These are phyloP conservation scores for Lichtheimia ramosa DNA, from an alignment of 371 early-diverging fungal species.

Conservation along the genomic window DNA sequence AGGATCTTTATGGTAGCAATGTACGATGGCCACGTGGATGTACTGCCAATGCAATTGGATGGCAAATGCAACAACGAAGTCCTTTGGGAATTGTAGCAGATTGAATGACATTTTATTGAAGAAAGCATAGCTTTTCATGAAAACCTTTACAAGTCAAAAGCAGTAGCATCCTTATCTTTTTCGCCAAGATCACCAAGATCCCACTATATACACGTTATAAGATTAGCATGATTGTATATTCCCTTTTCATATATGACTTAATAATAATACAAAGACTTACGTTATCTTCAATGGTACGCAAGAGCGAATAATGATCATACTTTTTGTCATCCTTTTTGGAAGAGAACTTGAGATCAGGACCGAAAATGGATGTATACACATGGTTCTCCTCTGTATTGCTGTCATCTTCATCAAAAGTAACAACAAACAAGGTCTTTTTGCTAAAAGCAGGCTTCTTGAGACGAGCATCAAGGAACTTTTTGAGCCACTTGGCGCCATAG, in stretches of 20 bases:
- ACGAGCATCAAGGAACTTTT: conserved; percentile 51
- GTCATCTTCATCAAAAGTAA: conserved; percentile 55
- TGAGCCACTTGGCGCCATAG: conserved; percentile 57
- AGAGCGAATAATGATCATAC: conserved; percentile 64
- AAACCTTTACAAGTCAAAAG: conserved; percentile 9
- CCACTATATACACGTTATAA: conserved; percentile 8
- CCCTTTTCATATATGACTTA: neutral
- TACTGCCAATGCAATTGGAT: conserved; percentile 42
- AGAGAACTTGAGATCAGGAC: conserved; percentile 44
- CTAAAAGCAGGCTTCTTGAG: conserved; percentile 46
- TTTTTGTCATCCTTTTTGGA: conserved; percentile 40
- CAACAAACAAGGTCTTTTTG: conserved; percentile 54
- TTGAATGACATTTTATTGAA: too few relatives aligned
- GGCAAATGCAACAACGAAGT: conserved; percentile 45
- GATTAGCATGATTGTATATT: neutral
- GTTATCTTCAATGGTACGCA: conserved; percentile 62
- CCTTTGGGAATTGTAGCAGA: conserved; percentile 27
- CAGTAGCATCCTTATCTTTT: conserved; percentile 9
- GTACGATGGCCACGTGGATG: conserved; percentile 65
- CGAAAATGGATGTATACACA: conserved; percentile 51
- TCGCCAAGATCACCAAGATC: conserved; percentile 15
- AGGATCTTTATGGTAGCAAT: conserved; percentile 45
- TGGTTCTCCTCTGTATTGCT: conserved; percentile 42
- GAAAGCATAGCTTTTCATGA: too few relatives aligned
- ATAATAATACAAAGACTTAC: too few relatives aligned